Evolutionary conservation across 345 rosid species (phyloP).

Genomic region (Eucalyptus rudis): DNA sequence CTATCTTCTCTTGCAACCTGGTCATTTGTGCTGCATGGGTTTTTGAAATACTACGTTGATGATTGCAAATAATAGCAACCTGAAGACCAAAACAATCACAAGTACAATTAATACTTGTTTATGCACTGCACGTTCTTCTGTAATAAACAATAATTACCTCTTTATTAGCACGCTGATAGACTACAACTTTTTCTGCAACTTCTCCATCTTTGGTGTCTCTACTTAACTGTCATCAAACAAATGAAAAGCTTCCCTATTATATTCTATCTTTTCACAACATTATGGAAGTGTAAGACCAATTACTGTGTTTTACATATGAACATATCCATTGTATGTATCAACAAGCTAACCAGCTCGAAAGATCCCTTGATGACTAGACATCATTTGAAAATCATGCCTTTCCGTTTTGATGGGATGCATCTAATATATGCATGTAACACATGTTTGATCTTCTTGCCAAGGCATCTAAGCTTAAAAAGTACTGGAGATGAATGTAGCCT

Average conservation of each 20-base stretch:
- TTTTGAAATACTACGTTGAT: constrained; percentile 87
- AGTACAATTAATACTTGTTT: not conserved
- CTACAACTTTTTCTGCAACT: constrained; percentile 51
- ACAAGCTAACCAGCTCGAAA: not conserved
- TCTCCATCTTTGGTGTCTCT: constrained; percentile 71
- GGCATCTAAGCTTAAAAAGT: not conserved
- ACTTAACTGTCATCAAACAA: constrained; percentile 40
- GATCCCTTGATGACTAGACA: not conserved
- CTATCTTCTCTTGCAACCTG: constrained; percentile 60
- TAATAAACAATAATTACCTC: constrained; percentile 28
- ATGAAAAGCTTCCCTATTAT: not conserved
- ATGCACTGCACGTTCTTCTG: not conserved
- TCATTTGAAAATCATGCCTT: not conserved
- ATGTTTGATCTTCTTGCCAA: not conserved
- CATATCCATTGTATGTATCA: not conserved
- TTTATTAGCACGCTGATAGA: constrained; percentile 84
- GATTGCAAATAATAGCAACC: constrained; percentile 99
- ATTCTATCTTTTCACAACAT: not conserved
- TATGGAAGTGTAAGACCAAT: not conserved
- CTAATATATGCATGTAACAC: not conserved
- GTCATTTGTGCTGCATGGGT: constrained; percentile 73
- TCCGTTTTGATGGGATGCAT: not conserved
- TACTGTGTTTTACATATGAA: not conserved
- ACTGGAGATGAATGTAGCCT: not conserved
- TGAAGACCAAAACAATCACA: constrained; percentile 7